phyloP scores from a whole-genome alignment of 1,139 yeast species.

The Ogataea hybrid region DNA sequence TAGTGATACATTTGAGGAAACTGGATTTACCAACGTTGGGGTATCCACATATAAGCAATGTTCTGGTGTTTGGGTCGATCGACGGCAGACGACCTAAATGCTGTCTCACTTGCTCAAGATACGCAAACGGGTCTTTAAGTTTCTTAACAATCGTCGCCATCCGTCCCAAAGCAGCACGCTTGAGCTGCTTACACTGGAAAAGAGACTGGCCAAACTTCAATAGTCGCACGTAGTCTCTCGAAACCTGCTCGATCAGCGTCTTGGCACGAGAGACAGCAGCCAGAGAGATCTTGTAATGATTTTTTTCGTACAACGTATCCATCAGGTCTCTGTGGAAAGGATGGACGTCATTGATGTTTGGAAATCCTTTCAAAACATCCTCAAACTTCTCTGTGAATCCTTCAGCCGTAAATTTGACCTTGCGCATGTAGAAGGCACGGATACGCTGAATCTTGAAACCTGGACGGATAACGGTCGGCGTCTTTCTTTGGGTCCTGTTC shows the following conservation, averaged over 20 bases:
- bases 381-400: constrained; percentile 92
- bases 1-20: constrained; percentile 86
- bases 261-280: constrained; percentile 95
- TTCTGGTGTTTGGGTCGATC: constrained; percentile 98
- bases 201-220: constrained; percentile 96
- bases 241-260: constrained; percentile 89
- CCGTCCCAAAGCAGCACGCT: constrained; percentile 98
- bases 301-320: constrained; percentile 97
- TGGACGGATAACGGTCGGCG: constrained; percentile 96
- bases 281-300: constrained; percentile 95
- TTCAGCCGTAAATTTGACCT: constrained; percentile 92
- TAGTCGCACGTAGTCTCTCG: constrained; percentile 91
- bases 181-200: constrained; percentile 97
- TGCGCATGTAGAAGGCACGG: constrained; percentile 97
- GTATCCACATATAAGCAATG: constrained; percentile 94
- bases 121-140: constrained; percentile 87
- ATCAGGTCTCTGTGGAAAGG: constrained; percentile 97
- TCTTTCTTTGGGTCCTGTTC: constrained; percentile 96
- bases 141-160: constrained; percentile 98
- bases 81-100: constrained; percentile 98
- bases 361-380: constrained; percentile 84
- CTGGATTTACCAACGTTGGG: constrained; percentile 99
- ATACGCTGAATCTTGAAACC: constrained; percentile 97
- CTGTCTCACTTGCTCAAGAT: constrained; percentile 98
- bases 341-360: constrained; percentile 95